phyloP scores from a whole-genome alignment of 1,284 basidiomycete species.

The Tetrapyrgos nigripes region DNA sequence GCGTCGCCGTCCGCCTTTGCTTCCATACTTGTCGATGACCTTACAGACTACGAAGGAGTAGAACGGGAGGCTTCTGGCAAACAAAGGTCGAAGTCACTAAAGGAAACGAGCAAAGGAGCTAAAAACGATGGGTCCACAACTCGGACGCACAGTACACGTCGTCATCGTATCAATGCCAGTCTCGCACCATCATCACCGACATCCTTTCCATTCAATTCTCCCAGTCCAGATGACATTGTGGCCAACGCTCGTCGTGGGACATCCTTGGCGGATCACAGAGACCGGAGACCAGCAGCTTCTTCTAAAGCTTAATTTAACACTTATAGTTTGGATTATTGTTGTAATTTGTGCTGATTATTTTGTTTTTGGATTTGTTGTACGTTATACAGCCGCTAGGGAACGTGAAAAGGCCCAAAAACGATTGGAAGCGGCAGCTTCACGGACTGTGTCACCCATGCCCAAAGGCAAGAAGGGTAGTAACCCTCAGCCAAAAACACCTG shows the following conservation, averaged over 20 bases:
- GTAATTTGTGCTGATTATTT: slow-evolving; percentile 32
- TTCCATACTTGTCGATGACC: slow-evolving; percentile 69
- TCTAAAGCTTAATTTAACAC: slow-evolving; percentile 33
- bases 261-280: slow-evolving; percentile 52
- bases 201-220: slow-evolving; percentile 73
- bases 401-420: slow-evolving; percentile 73
- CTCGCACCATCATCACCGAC: slow-evolving; percentile 40
- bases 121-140: slow-evolving; percentile 5
- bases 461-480: slow-evolving; percentile 40
- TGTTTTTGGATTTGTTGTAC: slow-evolving; percentile 42
- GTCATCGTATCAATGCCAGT: slow-evolving; percentile 35
- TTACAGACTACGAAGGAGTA: slow-evolving; percentile 43
- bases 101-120: too few relatives aligned
- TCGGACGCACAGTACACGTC: slow-evolving; percentile 27
- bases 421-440: slow-evolving; percentile 42
- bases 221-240: slow-evolving; percentile 90
- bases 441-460: slow-evolving; percentile 50
- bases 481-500: background rate
- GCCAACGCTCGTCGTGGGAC: slow-evolving; percentile 82
- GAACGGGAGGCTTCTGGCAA: slow-evolving; percentile 36
- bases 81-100: slow-evolving; percentile 16
- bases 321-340: slow-evolving; percentile 44
- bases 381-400: slow-evolving; percentile 73
- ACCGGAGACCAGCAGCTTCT: slow-evolving; percentile 30
- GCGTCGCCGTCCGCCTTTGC: slow-evolving; percentile 81